Evolutionary conservation across 345 rosid genomes (phyloP).

Genomic region (Angophora floribunda): DNA sequence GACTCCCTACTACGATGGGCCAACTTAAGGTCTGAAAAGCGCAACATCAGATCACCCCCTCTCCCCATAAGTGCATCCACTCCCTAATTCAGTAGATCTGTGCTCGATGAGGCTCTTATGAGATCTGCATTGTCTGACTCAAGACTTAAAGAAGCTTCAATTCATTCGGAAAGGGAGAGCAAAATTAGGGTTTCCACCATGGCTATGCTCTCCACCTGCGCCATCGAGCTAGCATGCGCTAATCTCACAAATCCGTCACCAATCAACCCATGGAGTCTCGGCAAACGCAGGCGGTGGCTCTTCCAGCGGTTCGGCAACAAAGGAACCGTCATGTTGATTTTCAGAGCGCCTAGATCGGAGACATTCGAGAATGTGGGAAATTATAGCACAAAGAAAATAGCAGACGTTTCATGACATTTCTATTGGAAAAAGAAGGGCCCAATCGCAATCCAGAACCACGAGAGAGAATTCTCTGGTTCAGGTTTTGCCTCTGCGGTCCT

Average conservation of each 20-base stretch:
- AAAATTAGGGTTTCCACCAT: background rate
- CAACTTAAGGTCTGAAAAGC: background rate
- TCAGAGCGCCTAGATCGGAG: background rate
- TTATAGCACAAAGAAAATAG: background rate
- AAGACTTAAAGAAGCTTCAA: background rate
- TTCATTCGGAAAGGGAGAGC: background rate
- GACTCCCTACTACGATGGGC: background rate
- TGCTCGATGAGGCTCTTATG: background rate
- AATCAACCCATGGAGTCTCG: background rate
- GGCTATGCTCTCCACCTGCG: background rate
- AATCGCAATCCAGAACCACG: background rate
- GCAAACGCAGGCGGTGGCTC: background rate
- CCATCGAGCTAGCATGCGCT: background rate
- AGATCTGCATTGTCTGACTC: background rate
- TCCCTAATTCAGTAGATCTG: background rate
- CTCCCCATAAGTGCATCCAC: background rate
- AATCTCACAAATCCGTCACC: background rate
- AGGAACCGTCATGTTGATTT: background rate
- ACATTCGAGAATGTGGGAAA: background rate
- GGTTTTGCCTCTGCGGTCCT: background rate
- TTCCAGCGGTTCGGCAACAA: background rate
- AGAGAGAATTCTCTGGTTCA: background rate
- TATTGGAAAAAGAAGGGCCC: background rate
- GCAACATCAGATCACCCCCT: background rate
- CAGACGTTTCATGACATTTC: background rate